Conservation (phyloP, 495 filamentous ascomycete genomes). For the Patellaria atrata region DNA sequence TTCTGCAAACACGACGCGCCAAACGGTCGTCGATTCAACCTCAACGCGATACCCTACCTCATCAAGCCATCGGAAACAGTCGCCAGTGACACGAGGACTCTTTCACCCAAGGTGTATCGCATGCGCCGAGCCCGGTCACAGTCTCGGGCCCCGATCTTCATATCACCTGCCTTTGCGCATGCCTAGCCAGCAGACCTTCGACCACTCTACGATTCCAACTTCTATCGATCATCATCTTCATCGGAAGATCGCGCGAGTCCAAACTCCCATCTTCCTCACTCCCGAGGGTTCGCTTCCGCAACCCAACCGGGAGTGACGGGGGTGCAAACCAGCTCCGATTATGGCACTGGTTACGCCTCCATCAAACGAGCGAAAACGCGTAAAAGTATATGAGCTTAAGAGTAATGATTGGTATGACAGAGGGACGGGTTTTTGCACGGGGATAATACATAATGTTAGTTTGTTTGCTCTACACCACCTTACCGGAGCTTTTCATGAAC, state of each 20-base stretch:
- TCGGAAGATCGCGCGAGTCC: conserved; percentile 8
- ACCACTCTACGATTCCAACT: too few species aligned
- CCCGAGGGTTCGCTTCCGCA: conserved; percentile 18
- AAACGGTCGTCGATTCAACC: too few species aligned
- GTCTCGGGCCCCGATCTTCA: too few species aligned
- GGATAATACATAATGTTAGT: conserved; percentile 63
- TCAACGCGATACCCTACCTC: too few species aligned
- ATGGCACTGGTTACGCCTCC: conserved; percentile 84
- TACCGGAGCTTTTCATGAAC: neutral
- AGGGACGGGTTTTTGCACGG: conserved; percentile 89
- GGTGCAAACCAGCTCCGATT: conserved; percentile 14
- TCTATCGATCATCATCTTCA: too few species aligned
- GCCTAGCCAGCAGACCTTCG: too few species aligned
- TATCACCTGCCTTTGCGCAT: too few species aligned
- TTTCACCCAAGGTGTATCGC: too few species aligned
- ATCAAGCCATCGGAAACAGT: too few species aligned
- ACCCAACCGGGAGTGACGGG: conserved; percentile 22
- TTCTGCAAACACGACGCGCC: too few species aligned
- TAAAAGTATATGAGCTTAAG: conserved; percentile 96
- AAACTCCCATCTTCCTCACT: conserved; percentile 13
- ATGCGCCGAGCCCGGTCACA: too few species aligned
- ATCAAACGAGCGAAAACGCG: conserved; percentile 80
- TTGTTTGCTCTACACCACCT: conserved; percentile 6
- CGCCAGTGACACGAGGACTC: too few species aligned
- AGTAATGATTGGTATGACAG: conserved; percentile 99